A percentile compares a stretch with the other conserved stretches of the same genome.
Conservation (phyloP, 1,284 basidiomycete genomes). For the Bondarzewia mesenterica region DNA sequence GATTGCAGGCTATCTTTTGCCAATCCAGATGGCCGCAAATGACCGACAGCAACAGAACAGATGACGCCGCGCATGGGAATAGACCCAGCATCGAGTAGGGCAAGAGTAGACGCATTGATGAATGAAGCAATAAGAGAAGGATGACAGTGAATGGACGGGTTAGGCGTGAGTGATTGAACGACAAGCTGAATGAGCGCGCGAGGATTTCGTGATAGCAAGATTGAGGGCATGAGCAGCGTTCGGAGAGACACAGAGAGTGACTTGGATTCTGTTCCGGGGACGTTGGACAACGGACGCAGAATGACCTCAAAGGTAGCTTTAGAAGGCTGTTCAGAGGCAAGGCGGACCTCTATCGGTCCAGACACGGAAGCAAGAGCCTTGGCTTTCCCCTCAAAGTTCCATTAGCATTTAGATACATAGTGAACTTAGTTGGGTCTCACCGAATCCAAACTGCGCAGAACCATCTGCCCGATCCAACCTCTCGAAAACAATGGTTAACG, state of each 20-base stretch:
- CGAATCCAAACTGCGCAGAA: slow-evolving; percentile 58
- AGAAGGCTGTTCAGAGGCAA: slow-evolving; percentile 58
- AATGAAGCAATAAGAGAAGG: slow-evolving; percentile 37
- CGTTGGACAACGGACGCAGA: slow-evolving; percentile 55
- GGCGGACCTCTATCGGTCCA: slow-evolving; percentile 68
- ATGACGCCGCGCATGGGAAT: slow-evolving; percentile 64
- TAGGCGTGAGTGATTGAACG: slow-evolving; percentile 44
- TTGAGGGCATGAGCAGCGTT: slow-evolving; percentile 44
- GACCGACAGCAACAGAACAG: slow-evolving; percentile 54
- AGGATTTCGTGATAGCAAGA: slow-evolving; percentile 57
- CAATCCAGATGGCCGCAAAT: slow-evolving; percentile 12
- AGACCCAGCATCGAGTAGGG: slow-evolving; percentile 59
- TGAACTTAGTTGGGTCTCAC: slow-evolving; percentile 26
- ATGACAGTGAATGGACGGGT: slow-evolving; percentile 5
- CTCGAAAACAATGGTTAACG: slow-evolving; percentile 28
- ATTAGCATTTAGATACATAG: neutral
- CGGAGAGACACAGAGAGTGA: slow-evolving; percentile 43
- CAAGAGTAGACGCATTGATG: slow-evolving; percentile 61
- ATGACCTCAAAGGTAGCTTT: slow-evolving; percentile 64
- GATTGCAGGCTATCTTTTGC: slow-evolving; percentile 1
- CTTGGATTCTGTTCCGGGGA: slow-evolving; percentile 63
- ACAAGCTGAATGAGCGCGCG: slow-evolving; percentile 65
- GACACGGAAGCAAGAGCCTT: slow-evolving; percentile 58
- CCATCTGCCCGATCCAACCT: slow-evolving; percentile 53
- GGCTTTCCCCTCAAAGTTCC: slow-evolving; percentile 29